Base-by-base conservation (phyloP, 2,329 filamentous ascomycete species). In the Xylariaceae sp. region DNA sequence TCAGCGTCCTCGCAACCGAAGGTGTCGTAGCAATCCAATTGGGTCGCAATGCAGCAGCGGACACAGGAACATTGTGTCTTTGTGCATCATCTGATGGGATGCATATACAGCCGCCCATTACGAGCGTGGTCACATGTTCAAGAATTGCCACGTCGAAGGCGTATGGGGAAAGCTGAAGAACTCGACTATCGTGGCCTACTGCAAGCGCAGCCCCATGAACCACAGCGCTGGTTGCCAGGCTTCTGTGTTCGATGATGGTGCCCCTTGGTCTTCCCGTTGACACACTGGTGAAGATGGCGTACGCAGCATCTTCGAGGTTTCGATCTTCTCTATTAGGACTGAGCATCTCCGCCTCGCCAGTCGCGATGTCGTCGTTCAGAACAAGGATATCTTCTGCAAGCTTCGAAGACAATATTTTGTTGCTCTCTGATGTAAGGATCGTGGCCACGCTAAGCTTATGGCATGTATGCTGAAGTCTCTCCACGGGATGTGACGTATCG, bases 241-340 rank as follows among this genome's bases (percentile, higher is more conserved):
- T 19, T 0, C 42, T 3, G 14, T 54, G 55, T 37, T 52, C 42
- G 37, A 58, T 48, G 21, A 71, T 64, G 17, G 74, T 70, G 32
- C 72, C 73, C 58, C 76, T 76, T 5, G 73, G 73, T 19, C 60
- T 61, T 6, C 73, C 73, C 2, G 73, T 75, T 16, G 71, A 74
- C n/a, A 73, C 74, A n/a, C 33, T 41, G 68, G 75, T 44, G 71
- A 76, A 57, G 57, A 75, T 72, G 50, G 73, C 70, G 22, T 55
- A 57, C 10, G 44, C 43, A 19, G 42, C 37, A 22, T 55, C 42
- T 22, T 35, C 25, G 10, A 23, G 39, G 21, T 8, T 17, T 27
- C 36, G 27, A 34, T 16, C 6, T 3, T 39, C n/a, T 4, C 14
- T 22, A 7, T 33, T 22, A 14, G 27, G 21, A 2, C 23, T 12